These are phyloP conservation scores for Przewalskia tangutica DNA, from an alignment of 257 asterid genomes.

Conservation along the genomic window DNA sequence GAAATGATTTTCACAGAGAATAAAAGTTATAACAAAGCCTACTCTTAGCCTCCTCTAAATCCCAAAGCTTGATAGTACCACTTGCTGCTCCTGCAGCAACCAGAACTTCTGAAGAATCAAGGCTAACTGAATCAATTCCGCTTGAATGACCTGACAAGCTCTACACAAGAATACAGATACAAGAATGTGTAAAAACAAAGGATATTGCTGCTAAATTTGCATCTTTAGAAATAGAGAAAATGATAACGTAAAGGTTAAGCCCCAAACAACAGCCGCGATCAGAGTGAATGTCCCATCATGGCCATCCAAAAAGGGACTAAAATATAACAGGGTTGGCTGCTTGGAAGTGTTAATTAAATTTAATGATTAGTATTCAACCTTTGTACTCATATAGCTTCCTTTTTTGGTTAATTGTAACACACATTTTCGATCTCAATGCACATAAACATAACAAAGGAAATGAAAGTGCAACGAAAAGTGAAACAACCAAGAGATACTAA, in stretches of 20 bases:
- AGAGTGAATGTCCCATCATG: neutral
- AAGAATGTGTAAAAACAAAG: neutral
- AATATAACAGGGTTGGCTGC: neutral
- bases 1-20: neutral
- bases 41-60: constrained; percentile 98
- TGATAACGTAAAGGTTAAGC: neutral
- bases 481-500: constrained; percentile 25
- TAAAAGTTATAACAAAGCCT: constrained; percentile 18
- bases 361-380: neutral
- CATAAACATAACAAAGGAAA: neutral
- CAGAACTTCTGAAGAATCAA: constrained; percentile 90
- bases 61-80: constrained; percentile 98
- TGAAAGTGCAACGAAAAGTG: neutral
- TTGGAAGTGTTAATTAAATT: neutral
- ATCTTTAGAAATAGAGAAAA: neutral
- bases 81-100: constrained; percentile 99
- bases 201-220: neutral
- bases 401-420: neutral
- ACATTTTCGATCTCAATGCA: neutral
- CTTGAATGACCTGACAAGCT: constrained; percentile 97
- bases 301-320: neutral
- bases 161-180: constrained; percentile 41
- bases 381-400: neutral
- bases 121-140: constrained; percentile 95
- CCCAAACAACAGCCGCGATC: neutral